Evolutionary conservation across 2,329 filamentous ascomycete genomes (phyloP), one percentile per base, ranked within the genome.

Genomic region (Fusarium redolens): DNA sequence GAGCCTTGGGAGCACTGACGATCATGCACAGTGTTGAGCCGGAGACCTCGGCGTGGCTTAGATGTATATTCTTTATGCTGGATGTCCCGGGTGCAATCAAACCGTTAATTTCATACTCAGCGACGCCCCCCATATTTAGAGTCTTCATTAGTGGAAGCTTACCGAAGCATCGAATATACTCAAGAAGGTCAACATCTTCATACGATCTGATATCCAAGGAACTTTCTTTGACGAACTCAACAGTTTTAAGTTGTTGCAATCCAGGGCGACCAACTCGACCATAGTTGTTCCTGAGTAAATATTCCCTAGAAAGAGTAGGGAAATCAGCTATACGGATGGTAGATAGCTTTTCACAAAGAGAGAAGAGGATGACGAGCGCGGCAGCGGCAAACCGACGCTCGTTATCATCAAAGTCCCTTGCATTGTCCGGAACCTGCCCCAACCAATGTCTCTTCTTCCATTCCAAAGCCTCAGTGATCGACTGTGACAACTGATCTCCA

Each of bases 221-320:
- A 1, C 6, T 10, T 43, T 44, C 28, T 13, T 58, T 66, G 7
- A 41, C 4, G 17, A 57, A 56, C 11, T 22, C 30, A 9, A 48
- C 22, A 5, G 5, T 28, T 8, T 63, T 20, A 11, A 58, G 61
- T 14, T 38, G 15, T n/a, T 40, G 38, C 17, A 51, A 43, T 2
- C 9, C 30, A 47, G 22, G 37, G 1, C 13, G 31, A 3, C 28
- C 12, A 12, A 61, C 18, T 11, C 30, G 40, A 17, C 48, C 33
- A 45, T 69, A 57, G 20, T 74, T 72, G 15, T 63, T 41, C n/a
- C 41, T 62, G 8, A 67, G 56, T 3, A 74, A 12, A 31, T 61
- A 67, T 13, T 67, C 48, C 15, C 51, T 7, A 4, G 62, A 3
- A 2, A 38, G 37, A 7, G 44, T 5, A 17, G 38, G 50, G 11